Conservation (phyloP, 1,284 basidiomycete species). For the Ustilago sp. region DNA sequence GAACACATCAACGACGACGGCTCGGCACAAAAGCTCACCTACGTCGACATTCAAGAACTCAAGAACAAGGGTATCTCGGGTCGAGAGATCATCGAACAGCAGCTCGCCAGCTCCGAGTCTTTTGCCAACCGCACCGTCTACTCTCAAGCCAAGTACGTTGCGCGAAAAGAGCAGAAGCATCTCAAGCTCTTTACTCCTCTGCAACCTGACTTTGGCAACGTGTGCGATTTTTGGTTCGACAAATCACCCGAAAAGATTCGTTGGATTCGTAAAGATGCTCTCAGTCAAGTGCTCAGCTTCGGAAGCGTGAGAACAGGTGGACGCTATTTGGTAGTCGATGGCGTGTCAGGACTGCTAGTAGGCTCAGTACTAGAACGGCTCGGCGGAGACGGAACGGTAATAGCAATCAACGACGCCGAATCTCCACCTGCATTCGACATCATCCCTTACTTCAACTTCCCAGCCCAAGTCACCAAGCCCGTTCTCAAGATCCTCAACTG, state of each 20-base stretch:
- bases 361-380: slow-evolving; percentile 80
- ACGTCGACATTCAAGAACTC: slow-evolving; percentile 67
- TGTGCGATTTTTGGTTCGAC: slow-evolving; percentile 87
- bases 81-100: slow-evolving; percentile 64
- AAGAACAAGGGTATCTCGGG: slow-evolving; percentile 65
- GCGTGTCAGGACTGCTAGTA: slow-evolving; percentile 85
- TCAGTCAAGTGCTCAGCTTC: slow-evolving; percentile 87
- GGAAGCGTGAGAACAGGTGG: slow-evolving; percentile 88
- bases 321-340: slow-evolving; percentile 88
- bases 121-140: slow-evolving; percentile 65
- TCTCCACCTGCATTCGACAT: slow-evolving; percentile 92
- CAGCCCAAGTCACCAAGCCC: slow-evolving; percentile 63
- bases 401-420: slow-evolving; percentile 89
- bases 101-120: slow-evolving; percentile 54
- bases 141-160: slow-evolving; percentile 65
- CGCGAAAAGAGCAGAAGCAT: slow-evolving; percentile 73
- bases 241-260: slow-evolving; percentile 78
- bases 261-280: slow-evolving; percentile 85
- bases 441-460: slow-evolving; percentile 80
- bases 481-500: slow-evolving; percentile 57
- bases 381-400: slow-evolving; percentile 81
- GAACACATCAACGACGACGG: slow-evolving; percentile 69
- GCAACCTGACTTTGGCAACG: slow-evolving; percentile 86
- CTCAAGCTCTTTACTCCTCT: slow-evolving; percentile 88
- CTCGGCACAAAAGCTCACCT: slow-evolving; percentile 64